Conservation (phyloP, 768 basidiomycete genomes). For the Phaffia australis region DNA sequence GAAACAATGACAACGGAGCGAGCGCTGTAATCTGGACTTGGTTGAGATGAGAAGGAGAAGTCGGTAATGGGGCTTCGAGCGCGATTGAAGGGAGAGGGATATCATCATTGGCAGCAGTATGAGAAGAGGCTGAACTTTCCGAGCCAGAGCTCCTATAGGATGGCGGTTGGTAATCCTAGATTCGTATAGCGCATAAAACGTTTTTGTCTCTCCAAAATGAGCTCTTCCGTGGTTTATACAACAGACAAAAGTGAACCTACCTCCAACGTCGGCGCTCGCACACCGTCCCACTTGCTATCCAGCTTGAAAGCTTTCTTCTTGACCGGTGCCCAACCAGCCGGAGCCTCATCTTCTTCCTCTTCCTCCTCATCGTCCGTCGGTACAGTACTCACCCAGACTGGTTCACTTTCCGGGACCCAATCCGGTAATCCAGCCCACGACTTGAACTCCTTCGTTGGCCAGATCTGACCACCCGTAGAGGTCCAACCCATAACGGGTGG, state of each 20-base stretch:
- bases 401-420: constrained; percentile 15
- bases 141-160: too few relatives aligned
- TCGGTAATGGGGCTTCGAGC: constrained; percentile 37
- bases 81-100: constrained; percentile 21
- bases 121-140: too few relatives aligned
- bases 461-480: constrained; percentile 69
- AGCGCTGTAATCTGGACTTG: constrained; percentile 50
- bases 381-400: constrained; percentile 7
- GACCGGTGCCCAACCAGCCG: constrained; percentile 19
- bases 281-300: too few relatives aligned
- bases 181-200: too few relatives aligned
- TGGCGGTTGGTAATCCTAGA: too few relatives aligned
- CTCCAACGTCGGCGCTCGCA: too few relatives aligned
- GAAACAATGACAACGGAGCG: constrained; percentile 65
- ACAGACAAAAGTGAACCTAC: too few relatives aligned
- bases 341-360: constrained; percentile 15
- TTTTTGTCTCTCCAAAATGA: too few relatives aligned
- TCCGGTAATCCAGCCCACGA: constrained; percentile 49
- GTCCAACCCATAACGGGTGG: constrained; percentile 99
- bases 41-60: constrained; percentile 15
- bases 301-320: neutral
- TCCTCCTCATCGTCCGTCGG: constrained; percentile 5
- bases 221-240: too few relatives aligned
- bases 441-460: constrained; percentile 55
- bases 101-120: constrained; percentile 1